Evolutionary conservation across 768 basidiomycete species (phyloP), one percentile per base, ranked within the genome.

Genomic region (Gyrodon lividus): DNA sequence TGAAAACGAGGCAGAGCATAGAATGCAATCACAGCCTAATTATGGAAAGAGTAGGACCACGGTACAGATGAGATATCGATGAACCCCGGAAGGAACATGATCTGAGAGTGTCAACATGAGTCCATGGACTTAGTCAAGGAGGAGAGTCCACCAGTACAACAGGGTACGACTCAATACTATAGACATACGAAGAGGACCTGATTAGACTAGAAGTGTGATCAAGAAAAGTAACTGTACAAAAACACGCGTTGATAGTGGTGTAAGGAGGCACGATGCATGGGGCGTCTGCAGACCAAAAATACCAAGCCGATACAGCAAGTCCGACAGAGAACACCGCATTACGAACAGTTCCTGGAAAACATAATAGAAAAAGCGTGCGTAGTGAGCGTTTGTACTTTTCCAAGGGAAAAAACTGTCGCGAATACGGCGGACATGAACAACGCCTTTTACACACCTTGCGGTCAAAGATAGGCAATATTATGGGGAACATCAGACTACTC

Each of bases 341-440:
- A 20, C 50, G 50, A 47, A 31, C 17, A 34, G 26, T 53, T 48
- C 57, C 46, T 51, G 37, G 57, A 57, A 54, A 64, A 57, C 50
- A 51, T 35, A 38, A 65, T 59, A 57, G 62, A 67, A 62, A 46
- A 44, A 41, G 52, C 51, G 19, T 46, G 56, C 50, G 56, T 43
- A 55, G 39, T 44, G 53, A 52, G 50, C 3, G 46, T 30, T 40
- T 17, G 37, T 23, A 56, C 42, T 17, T 48, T 66, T 63, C 63
- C 37, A 55, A 55, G 45, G 58, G 57, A 66, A 62, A 66, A 62
- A 31, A 6, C 37, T 22, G 39, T 61, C 55, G 53, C 46, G 46
- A 56, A 58, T 50, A 58, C 28, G 54, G 54, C 65, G 65, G 65
- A 66, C 59, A 66, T 66, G 65, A 66, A 59, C 44, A 54, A 55